These are phyloP conservation scores for Aspergillus saccharolyticus DNA, from an alignment of 495 filamentous ascomycete species.

Conservation along the genomic window DNA sequence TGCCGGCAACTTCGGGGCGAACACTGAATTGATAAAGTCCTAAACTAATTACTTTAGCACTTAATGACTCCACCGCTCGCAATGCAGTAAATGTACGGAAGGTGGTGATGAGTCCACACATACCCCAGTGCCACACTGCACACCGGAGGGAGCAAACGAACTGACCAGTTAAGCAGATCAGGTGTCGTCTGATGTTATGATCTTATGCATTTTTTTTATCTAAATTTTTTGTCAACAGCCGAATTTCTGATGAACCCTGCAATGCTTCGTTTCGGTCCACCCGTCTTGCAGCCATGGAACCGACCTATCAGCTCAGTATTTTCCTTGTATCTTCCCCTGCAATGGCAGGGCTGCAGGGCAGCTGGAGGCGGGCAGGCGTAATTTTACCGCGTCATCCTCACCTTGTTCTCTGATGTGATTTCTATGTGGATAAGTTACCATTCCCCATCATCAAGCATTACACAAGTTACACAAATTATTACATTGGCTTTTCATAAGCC, in stretches of 20 bases:
- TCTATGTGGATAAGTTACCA: background rate
- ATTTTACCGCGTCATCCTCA: slow-evolving; percentile 3
- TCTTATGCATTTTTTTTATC: background rate
- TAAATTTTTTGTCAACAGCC: slow-evolving; percentile 1
- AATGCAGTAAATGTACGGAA: background rate
- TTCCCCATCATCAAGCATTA: background rate
- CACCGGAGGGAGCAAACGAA: background rate
- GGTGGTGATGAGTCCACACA: slow-evolving; percentile 10
- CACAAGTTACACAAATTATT: background rate
- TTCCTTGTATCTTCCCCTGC: slow-evolving; percentile 12
- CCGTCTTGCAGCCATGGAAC: slow-evolving; percentile 11
- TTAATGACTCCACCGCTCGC: slow-evolving; percentile 14
- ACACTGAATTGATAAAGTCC: slow-evolving; percentile 4
- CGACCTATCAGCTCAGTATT: slow-evolving; percentile 14
- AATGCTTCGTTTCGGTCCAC: slow-evolving; percentile 20
- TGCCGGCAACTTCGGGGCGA: slow-evolving; percentile 8
- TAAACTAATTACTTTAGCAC: background rate
- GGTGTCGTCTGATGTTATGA: slow-evolving; percentile 17
- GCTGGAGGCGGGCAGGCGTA: slow-evolving; percentile 4
- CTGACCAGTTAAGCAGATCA: background rate
- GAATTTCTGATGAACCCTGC: slow-evolving; percentile 11
- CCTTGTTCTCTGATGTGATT: slow-evolving; percentile 1
- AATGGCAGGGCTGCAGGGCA: slow-evolving; percentile 18
- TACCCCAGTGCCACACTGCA: background rate
- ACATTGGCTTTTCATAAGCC: no score